Conservation (phyloP, 106 monocot species). For the Apostasia shenzhenica region DNA sequence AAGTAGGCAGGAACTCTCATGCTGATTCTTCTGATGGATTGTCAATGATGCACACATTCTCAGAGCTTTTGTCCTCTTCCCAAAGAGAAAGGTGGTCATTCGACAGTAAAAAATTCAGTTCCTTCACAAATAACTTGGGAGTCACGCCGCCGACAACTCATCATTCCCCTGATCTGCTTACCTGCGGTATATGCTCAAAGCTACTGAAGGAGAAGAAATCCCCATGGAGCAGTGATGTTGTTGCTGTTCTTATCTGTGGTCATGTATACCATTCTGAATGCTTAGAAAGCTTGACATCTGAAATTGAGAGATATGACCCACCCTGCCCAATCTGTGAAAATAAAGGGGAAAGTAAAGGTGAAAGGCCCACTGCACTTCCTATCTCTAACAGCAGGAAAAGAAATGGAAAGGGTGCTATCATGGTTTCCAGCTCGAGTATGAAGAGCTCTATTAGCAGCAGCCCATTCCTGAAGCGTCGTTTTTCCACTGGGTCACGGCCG, state of each 20-base stretch:
- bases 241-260: constrained; percentile 67
- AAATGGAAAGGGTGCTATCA: constrained; percentile 18
- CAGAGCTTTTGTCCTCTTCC: constrained; percentile 76
- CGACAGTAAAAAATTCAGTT: constrained; percentile 34
- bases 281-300: constrained; percentile 63
- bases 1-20: constrained; percentile 29
- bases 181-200: constrained; percentile 69
- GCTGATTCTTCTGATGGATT: constrained; percentile 76
- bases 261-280: constrained; percentile 91
- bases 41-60: constrained; percentile 82
- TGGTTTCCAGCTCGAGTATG: constrained; percentile 29
- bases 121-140: constrained; percentile 20
- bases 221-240: constrained; percentile 47
- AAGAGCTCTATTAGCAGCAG: constrained; percentile 26
- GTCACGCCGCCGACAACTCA: constrained; percentile 8
- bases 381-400: constrained; percentile 2
- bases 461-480: constrained; percentile 49
- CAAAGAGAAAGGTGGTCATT: constrained; percentile 64
- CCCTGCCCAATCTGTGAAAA: constrained; percentile 61
- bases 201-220: constrained; percentile 58
- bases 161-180: constrained; percentile 25
- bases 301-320: constrained; percentile 70
- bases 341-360: constrained; percentile 22
- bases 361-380: constrained; percentile 10
- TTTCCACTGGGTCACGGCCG: constrained; percentile 36